Conservation (phyloP, 805 yeast genomes). For the Ogataea saltuana region DNA sequence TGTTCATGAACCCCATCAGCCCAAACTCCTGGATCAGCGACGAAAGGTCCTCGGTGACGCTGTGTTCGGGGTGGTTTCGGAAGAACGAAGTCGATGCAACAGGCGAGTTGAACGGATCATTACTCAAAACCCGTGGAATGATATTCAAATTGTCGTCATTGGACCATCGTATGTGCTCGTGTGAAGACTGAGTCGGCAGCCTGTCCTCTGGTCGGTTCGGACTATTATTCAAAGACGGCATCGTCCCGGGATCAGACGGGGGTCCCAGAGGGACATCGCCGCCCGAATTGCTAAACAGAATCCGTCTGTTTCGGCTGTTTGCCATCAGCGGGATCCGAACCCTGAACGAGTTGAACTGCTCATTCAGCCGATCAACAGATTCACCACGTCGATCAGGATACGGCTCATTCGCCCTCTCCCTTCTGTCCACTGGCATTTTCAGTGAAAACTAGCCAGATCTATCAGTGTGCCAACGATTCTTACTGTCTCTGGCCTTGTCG, state of each 20-base stretch:
- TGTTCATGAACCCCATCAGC: constrained; percentile 30
- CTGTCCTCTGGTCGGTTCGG: not conserved
- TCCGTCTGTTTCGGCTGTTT: constrained; percentile 14
- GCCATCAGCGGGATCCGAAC: constrained; percentile 20
- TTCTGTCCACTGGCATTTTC: constrained; percentile 15
- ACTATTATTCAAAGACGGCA: constrained; percentile 6
- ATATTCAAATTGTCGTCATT: constrained; percentile 25
- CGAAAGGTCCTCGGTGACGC: constrained; percentile 18
- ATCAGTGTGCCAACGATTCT: no score
- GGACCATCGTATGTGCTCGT: constrained; percentile 31
- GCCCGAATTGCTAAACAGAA: constrained; percentile 1
- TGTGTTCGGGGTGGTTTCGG: constrained; percentile 30
- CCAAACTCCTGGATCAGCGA: constrained; percentile 26
- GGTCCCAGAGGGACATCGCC: not conserved
- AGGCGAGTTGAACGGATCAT: constrained; percentile 13
- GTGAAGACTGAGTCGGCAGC: constrained; percentile 6
- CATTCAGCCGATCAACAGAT: constrained; percentile 17
- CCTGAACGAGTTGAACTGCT: constrained; percentile 22
- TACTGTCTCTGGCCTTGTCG: no score
- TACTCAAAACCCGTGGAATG: constrained; percentile 26
- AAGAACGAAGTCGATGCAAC: constrained; percentile 29
- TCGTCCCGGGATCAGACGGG: not conserved
- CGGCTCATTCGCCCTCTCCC: constrained; percentile 1
- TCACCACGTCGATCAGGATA: constrained; percentile 9
- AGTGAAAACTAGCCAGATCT: no score